Evolutionary conservation across 1,284 basidiomycete genomes (phyloP).

Genomic region (Tilletia indica): DNA sequence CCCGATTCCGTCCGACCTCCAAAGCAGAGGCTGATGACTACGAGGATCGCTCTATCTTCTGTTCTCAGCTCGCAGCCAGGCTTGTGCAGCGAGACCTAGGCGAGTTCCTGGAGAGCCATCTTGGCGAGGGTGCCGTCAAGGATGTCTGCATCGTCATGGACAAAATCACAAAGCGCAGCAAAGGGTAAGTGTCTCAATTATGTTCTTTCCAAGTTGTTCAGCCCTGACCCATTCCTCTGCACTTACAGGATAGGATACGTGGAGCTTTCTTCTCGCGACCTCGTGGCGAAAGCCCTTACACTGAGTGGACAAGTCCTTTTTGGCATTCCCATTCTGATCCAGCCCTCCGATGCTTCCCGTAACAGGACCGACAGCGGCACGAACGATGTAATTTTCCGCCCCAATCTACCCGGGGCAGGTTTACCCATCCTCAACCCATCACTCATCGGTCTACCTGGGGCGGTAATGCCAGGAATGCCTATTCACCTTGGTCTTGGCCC

Average conservation of each 20-base stretch:
- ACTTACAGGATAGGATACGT: slow-evolving; percentile 81
- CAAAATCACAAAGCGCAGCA: slow-evolving; percentile 83
- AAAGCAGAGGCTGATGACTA: slow-evolving; percentile 65
- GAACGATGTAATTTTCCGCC: slow-evolving; percentile 21
- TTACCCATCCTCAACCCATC: not conserved
- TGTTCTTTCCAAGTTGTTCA: not conserved
- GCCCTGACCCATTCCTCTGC: not conserved
- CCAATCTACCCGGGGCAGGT: slow-evolving; percentile 23
- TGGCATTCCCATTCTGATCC: slow-evolving; percentile 94
- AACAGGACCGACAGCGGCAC: slow-evolving; percentile 62
- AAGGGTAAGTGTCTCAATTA: slow-evolving; percentile 68
- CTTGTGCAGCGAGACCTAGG: slow-evolving; percentile 93
- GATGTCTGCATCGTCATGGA: slow-evolving; percentile 95
- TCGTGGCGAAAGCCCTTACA: slow-evolving; percentile 83
- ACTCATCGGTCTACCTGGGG: slow-evolving; percentile 10
- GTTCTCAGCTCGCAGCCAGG: slow-evolving; percentile 92
- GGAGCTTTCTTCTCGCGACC: slow-evolving; percentile 83
- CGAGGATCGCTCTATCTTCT: slow-evolving; percentile 94
- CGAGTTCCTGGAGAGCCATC: slow-evolving; percentile 96
- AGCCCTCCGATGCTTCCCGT: slow-evolving; percentile 91
- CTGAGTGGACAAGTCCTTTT: slow-evolving; percentile 92
- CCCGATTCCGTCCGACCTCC: not conserved
- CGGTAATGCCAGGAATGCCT: slow-evolving; percentile 19
- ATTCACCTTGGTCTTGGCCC: slow-evolving; percentile 28
- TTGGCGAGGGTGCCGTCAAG: slow-evolving; percentile 81